Base-by-base conservation (phyloP, 202 grass and related monocot species). In the Eragrostis tef region DNA sequence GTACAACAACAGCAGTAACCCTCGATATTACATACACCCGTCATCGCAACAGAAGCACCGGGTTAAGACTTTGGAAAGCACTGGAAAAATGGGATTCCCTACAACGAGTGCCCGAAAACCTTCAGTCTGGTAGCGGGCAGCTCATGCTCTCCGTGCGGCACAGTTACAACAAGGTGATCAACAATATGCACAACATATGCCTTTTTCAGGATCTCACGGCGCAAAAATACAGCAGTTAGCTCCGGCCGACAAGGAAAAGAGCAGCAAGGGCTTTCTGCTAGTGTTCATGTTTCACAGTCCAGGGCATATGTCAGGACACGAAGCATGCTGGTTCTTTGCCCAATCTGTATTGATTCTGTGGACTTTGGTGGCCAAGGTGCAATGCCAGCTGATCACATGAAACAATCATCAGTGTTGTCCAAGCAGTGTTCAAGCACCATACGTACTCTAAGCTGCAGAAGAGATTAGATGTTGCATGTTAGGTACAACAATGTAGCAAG, bases 371-470 rank as follows among this genome's bases (percentile, higher is more conserved):
- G 19, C 46, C 54, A 27, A 26, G 64, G 43, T 70, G 6, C 67
- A 36, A 64, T 71, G 47, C 68, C 0, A 2, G 49, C 45, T 61
- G 51, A 20, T 86, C 74, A 89, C 83, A 83, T 79, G 67, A 83
- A 86, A 83, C 83, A 71, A 6, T 78, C 74, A 0, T 66, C 54
- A 0, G 68, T 41, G 36, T 61, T 88, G 78, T 93, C 96, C 25
- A 85, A 44, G 44, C 90, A 96, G 51, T 96, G 87, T 82, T 99
- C 93, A 75, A 99, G 96, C 75, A 93, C 86, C 89, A 85, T 99
- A 9, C 90, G 84, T 54, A 92, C 90, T 51, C 96, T 88, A 76
- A 99, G 96, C 96, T 99, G 93, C 73, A 90, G 15, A 86, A 70
- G 19, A 39, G 27, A 71, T 20, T 2, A 31, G 42, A 11, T 34